A percentile compares a stretch with the other conserved stretches of the same genome.
phyloP scores from a whole-genome alignment of 106 monocot genomes.

The Alisma plantagoaquatica region DNA sequence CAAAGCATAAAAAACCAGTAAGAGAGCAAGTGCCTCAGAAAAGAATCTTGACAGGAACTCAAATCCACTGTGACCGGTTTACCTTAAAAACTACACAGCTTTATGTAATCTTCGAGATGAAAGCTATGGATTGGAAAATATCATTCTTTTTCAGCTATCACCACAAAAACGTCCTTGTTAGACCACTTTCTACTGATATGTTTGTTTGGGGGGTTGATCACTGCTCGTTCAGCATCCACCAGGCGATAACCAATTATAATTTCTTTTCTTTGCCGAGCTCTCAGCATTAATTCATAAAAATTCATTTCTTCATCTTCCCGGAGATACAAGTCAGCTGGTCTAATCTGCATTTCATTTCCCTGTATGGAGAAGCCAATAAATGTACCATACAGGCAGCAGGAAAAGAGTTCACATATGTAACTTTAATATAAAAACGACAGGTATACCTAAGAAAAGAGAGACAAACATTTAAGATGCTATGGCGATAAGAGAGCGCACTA shows the following conservation, averaged over 20 bases:
- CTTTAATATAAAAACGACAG: too few species aligned
- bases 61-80: too few species aligned
- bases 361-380: slow-evolving; percentile 7
- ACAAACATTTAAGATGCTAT: too few species aligned
- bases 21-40: too few species aligned
- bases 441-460: too few species aligned
- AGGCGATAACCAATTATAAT: slow-evolving; percentile 59
- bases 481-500: too few species aligned
- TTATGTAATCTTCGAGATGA: too few species aligned
- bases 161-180: slow-evolving; percentile 49
- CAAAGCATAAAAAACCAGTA: too few species aligned
- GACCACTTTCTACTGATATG: slow-evolving; percentile 31
- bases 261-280: slow-evolving; percentile 50
- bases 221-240: slow-evolving; percentile 30
- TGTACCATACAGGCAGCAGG: not conserved
- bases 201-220: slow-evolving; percentile 58
- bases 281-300: slow-evolving; percentile 50
- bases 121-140: too few species aligned
- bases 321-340: slow-evolving; percentile 48
- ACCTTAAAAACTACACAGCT: too few species aligned
- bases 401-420: too few species aligned
- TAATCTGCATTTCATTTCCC: slow-evolving; percentile 69
- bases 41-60: too few species aligned
- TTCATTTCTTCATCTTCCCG: slow-evolving; percentile 47
- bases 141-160: slow-evolving; percentile 62